Evolutionary conservation across 129 eudicot species (phyloP).

Genomic region (Lactuca saligna): DNA sequence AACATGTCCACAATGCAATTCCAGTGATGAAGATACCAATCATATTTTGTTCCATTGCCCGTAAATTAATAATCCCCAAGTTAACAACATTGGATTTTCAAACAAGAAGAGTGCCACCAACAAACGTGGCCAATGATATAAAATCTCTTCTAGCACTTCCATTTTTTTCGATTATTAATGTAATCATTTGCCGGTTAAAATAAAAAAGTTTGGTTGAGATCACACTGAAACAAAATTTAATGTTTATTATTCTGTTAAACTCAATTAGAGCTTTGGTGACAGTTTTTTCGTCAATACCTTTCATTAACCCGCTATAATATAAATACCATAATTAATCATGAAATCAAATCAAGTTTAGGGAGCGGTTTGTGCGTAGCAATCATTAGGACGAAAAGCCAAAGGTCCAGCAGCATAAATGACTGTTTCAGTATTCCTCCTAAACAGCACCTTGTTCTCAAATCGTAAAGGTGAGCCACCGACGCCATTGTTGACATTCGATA

Average conservation of each 20-base stretch:
- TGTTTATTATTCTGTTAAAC: not conserved
- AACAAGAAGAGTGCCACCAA: no score
- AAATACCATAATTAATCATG: not conserved
- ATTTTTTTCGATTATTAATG: no score
- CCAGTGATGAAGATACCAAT: no score
- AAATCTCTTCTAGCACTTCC: no score
- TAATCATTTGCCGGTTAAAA: no score
- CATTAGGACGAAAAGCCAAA: slow-evolving; percentile 71
- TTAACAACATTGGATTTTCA: no score
- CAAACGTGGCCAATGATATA: no score
- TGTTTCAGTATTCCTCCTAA: slow-evolving; percentile 55
- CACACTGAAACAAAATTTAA: not conserved
- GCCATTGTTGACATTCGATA: slow-evolving; percentile 76
- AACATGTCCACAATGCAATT: no score
- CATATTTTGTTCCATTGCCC: no score
- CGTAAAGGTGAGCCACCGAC: slow-evolving; percentile 72
- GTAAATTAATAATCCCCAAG: no score
- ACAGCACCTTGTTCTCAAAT: slow-evolving; percentile 56
- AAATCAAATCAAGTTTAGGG: slow-evolving; percentile 19
- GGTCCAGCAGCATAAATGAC: slow-evolving; percentile 73
- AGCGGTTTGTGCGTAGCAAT: slow-evolving; percentile 46
- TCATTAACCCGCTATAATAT: not conserved
- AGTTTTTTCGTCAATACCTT: no score
- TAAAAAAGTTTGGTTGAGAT: no score
- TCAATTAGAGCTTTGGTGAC: not conserved